These are phyloP conservation scores for Aspergillus sergii DNA, from an alignment of 2,329 filamentous ascomycete species.

Conservation along the genomic window DNA sequence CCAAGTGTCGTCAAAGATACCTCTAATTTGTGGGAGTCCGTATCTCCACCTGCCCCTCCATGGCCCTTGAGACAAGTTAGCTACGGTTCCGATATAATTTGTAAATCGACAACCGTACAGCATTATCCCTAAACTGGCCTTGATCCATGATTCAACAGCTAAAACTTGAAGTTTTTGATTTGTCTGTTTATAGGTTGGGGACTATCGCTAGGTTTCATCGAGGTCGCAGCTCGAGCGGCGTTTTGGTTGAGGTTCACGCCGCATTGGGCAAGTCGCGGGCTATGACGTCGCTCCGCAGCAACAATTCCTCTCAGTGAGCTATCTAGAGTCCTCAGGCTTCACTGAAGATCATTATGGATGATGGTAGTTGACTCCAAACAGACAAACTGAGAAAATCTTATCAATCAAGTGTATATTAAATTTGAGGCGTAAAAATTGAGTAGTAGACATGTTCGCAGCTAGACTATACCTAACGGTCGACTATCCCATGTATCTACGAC, in stretches of 20 bases:
- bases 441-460: background rate
- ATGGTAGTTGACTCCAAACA: background rate
- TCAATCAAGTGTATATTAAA: background rate
- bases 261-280: constrained; percentile 21
- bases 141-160: constrained; percentile 7
- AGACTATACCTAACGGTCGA: constrained; percentile 38
- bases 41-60: constrained; percentile 37
- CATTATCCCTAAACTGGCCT: constrained; percentile 10
- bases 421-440: background rate
- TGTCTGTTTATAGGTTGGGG: background rate
- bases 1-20: constrained; percentile 20
- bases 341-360: background rate
- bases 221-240: background rate
- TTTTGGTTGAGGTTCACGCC: constrained; percentile 7
- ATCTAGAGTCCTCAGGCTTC: background rate
- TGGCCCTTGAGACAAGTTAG: constrained; percentile 25
- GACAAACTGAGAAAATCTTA: background rate
- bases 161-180: background rate
- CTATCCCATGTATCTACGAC: constrained; percentile 33
- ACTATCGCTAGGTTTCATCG: background rate
- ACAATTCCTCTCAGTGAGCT: background rate
- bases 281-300: constrained; percentile 29
- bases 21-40: constrained; percentile 39
- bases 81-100: constrained; percentile 4
- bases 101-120: constrained; percentile 23